Evolutionary conservation across 2,329 filamentous ascomycete species (phyloP).

Genomic region (Aspergillus viridinutans): DNA sequence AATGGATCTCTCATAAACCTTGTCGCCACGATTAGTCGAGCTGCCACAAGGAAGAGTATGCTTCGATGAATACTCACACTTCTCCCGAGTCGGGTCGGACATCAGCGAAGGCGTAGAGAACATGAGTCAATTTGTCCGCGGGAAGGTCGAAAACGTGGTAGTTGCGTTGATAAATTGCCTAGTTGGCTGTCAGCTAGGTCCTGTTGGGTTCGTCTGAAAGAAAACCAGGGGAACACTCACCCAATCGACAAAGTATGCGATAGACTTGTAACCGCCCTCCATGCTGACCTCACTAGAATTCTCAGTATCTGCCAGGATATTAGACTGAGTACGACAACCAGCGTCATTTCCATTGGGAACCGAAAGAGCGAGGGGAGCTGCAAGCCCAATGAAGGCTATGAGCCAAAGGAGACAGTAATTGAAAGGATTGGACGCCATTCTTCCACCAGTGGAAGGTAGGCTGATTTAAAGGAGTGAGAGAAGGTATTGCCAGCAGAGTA

Average conservation of each 20-base stretch:
- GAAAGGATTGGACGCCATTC: not conserved
- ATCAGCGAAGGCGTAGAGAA: constrained; percentile 87
- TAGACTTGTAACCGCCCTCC: constrained; percentile 29
- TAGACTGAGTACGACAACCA: not conserved
- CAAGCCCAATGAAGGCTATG: not conserved
- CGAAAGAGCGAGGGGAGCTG: not conserved
- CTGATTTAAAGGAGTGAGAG: not conserved
- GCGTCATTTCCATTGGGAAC: not conserved
- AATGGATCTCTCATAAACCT: constrained; percentile 61
- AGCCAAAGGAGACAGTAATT: not conserved
- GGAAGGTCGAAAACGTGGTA: constrained; percentile 78
- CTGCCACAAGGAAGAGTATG: not conserved
- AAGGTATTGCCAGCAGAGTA: not conserved
- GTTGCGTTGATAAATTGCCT: constrained; percentile 80
- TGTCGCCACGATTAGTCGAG: constrained; percentile 7
- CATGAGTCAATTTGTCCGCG: constrained; percentile 74
- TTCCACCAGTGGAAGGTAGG: not conserved
- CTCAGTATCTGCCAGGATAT: not conserved
- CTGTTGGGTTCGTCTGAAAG: not conserved
- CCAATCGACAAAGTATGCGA: constrained; percentile 46
- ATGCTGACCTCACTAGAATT: constrained; percentile 16
- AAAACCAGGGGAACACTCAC: constrained; percentile 21
- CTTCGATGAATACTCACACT: constrained; percentile 50
- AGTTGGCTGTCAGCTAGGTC: not conserved
- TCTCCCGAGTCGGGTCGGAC: constrained; percentile 73